Evolutionary conservation across 2,329 filamentous ascomycete species (phyloP), one percentile per base, ranked within the genome.

Genomic region (Fusarium sp.): DNA sequence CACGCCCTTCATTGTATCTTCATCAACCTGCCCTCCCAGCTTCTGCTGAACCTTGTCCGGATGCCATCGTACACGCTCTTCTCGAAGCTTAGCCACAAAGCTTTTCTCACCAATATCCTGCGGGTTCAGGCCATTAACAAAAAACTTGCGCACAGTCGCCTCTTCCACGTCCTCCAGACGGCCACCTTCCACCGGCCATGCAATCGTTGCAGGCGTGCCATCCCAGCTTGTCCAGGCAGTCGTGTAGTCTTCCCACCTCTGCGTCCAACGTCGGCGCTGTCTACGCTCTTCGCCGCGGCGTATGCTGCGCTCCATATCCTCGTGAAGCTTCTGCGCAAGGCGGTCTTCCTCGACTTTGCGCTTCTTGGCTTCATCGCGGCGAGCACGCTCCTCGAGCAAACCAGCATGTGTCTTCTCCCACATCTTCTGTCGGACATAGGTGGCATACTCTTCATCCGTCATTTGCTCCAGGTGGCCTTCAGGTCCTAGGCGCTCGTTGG

Each of bases 1-100:
- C 41, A 97, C 92, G 54, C 89, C 85, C 75, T 88, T 88, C 85
- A 97, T 90, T 4, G 92, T 88, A 5, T 85, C 85, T 23, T 88
- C 84, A 47, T 94, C 90, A 48, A 97, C 88, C 61, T 87, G 82
- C 0, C 87, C 88, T 4, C 93, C 92, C 62, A 97, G 90, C 53
- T 89, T 88, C 80, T 97, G 96, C 82, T 97, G 93, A 56, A 98
- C 92, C 83, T 98, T 99, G 80, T 99, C 96, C 6, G 96, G 96
- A 82, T 99, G 96, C 96, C 96, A 99, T 17, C 94, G 86, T 19
- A 98, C 90, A 51, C 96, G 88, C 82, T 99, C 96, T 7, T 88
- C 82, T 79, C 97, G 97, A 52, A 98, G 82, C 59, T 78, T 81
- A 9, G 82, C 78, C 20, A 83, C 76, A 50, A 84, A 83, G 11